Base-by-base conservation (phyloP, 495 filamentous ascomycete species). In the Penicillium antarcticum region DNA sequence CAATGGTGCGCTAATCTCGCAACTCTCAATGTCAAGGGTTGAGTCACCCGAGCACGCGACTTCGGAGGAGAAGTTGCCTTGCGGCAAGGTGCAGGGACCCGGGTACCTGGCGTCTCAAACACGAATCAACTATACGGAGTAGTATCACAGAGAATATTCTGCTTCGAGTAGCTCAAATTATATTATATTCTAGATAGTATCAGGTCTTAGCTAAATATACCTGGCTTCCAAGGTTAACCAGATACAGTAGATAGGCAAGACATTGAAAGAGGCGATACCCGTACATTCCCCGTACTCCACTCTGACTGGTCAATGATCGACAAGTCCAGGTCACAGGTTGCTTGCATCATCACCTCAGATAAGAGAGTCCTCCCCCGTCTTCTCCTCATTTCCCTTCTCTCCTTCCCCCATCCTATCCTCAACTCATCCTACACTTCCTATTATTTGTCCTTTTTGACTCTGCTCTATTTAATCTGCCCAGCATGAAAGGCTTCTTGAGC, bases 401-500 rank as follows among this genome's bases (percentile, higher is more conserved):
- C 55, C 41, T 45, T 26, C 44, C 43, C 43, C 51, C 41, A 45
- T 52, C 58, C 45, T 49, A 53, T 58, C 37, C 53, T 65, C 58
- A 60, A 55, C 45, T 46, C 54, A 35, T 54, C 61, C 39, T 44
- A 54, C 53, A 34, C 52, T 49, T 52, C 44, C 58, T 61, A 56
- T 57, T 61, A 16, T 54, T 64, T 62, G 60, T 61, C 43, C 36
- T 48, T 52, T 23, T 46, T 47, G 18, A 66, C 64, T 68, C 73
- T 72, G 67, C 58, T 29, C 26, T 29, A 1, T 29, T 29, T 66
- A 53, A 67, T 73, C 70, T 70, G 70, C 66, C 69, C 68, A 87
- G 72, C 66, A 95, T 94, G 89, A 90, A 83, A 77, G 84, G 81
- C 73, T 58, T 85, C 68, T 51, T 86, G 66, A 74, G 79, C 65